Base-by-base conservation (phyloP, 2,329 filamentous ascomycete species). In the Annulohypoxylon truncatum region DNA sequence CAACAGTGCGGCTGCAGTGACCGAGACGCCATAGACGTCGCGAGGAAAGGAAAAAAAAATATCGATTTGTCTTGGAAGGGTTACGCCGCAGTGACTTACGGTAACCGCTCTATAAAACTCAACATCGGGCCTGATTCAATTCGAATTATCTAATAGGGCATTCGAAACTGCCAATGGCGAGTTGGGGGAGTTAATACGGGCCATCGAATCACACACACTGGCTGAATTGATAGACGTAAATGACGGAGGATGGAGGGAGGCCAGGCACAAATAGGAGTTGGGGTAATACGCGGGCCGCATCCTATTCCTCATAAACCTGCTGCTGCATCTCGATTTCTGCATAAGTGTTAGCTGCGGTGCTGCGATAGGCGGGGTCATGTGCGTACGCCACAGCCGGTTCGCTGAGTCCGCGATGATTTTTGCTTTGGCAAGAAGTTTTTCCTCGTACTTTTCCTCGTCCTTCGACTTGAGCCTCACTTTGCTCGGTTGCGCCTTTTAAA, bases 381-480 rank as follows among this genome's bases (percentile, higher is more conserved):
- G 81, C 85, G 77, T 80, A 89, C 85, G 88, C 89, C 90, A 93
- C 20, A 93, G 79, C 66, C 85, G 84, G 78, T 88, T 92, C 15
- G 91, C 91, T 47, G 89, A 90, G 28, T 87, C 83, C 26, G 89
- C 84, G 66, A 94, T 93, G 31, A 90, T 82, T 63, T 87, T 86
- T 1, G 90, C 90, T 75, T 92, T 93, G 15, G 81, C 80, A 13
- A 89, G 76, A 28, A 93, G 76, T 74, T 92, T 93, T 58, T 88
- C 85, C 50, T 84, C 82, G 68, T 89, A 88, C 61, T 87, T 88
- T 48, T 85, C 80, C 53, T 87, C 86, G 28, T 90, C 86, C 26
- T 83, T 80, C 0, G 82, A 82, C 66, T 86, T 85, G 10, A 87
- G 76, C 33, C 86, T 84, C 42, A 84, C 78, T 77, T 91, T 92